Percentiles rank a stretch among this genome's conserved stretches.
Conservation (phyloP, 2,329 filamentous ascomycete species). For the Thielaviopsis euricoi region DNA sequence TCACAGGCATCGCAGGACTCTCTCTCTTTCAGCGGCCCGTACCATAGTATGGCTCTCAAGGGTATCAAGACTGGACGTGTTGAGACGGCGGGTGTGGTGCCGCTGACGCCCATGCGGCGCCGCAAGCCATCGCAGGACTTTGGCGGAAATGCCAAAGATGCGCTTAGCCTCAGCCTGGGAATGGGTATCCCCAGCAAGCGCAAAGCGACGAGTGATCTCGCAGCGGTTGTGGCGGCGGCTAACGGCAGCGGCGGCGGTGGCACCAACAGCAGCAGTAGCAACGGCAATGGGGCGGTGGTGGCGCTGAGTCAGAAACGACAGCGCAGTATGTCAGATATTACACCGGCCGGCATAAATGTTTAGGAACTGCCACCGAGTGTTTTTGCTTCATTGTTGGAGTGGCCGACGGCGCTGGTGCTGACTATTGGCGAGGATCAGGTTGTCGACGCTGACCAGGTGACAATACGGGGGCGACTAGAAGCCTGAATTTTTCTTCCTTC, state of each 20-base stretch:
- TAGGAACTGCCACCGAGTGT: slow-evolving; percentile 6
- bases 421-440: not conserved
- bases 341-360: slow-evolving; percentile 20
- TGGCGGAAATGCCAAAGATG: slow-evolving; percentile 33
- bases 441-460: too few relatives aligned
- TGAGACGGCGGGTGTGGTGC: slow-evolving; percentile 41
- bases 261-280: too few relatives aligned
- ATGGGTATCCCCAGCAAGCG: slow-evolving; percentile 30
- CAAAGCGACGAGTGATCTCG: slow-evolving; percentile 31
- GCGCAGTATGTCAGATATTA: slow-evolving; percentile 41
- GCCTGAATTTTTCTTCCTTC: too few relatives aligned
- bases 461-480: too few relatives aligned
- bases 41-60: slow-evolving; percentile 42
- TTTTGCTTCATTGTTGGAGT: not conserved
- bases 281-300: slow-evolving; percentile 12
- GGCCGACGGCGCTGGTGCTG: too few relatives aligned
- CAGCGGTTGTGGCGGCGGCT: too few relatives aligned
- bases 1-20: slow-evolving; percentile 45
- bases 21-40: slow-evolving; percentile 41
- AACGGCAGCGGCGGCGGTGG: too few relatives aligned
- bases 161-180: slow-evolving; percentile 5
- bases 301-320: slow-evolving; percentile 35
- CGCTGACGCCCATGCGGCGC: slow-evolving; percentile 51
- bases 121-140: slow-evolving; percentile 33
- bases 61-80: slow-evolving; percentile 51